Conservation (phyloP, 257 asterid genomes). For the Solanum lignicaule region DNA sequence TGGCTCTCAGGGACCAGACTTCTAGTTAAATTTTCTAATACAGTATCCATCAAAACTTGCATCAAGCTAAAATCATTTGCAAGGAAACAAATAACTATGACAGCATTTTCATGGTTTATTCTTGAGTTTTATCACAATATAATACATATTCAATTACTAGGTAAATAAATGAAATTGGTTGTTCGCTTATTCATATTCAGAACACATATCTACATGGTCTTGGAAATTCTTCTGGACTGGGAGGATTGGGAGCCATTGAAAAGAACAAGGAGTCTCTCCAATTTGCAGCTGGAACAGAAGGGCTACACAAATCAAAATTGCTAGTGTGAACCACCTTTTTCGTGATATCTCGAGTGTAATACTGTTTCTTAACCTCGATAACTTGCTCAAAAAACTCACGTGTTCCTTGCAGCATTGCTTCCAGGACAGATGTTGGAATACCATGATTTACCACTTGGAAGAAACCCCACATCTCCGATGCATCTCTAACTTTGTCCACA, state of each 20-base stretch:
- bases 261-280: slow-evolving; percentile 35
- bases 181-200: background rate
- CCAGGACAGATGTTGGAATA: slow-evolving; percentile 5
- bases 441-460: slow-evolving; percentile 52
- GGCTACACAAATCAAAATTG: slow-evolving; percentile 33
- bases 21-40: background rate
- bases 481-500: slow-evolving; percentile 23
- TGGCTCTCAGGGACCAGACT: background rate
- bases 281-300: slow-evolving; percentile 28
- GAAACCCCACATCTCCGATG: slow-evolving; percentile 43
- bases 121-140: background rate
- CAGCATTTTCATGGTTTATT: background rate
- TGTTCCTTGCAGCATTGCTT: slow-evolving; percentile 32
- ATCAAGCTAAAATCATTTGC: background rate
- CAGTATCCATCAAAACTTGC: background rate
- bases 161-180: background rate
- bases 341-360: slow-evolving; percentile 28
- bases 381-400: slow-evolving; percentile 54
- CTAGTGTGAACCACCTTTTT: slow-evolving; percentile 25
- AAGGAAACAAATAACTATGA: background rate
- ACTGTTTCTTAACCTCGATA: slow-evolving; percentile 32
- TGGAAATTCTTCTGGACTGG: slow-evolving; percentile 41
- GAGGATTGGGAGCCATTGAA: slow-evolving; percentile 27
- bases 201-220: slow-evolving; percentile 31
- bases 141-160: background rate